Evolutionary conservation across 2,329 filamentous ascomycete species (phyloP), one percentile per base, ranked within the genome.

Genomic region (Tolypocladium pustulatum): DNA sequence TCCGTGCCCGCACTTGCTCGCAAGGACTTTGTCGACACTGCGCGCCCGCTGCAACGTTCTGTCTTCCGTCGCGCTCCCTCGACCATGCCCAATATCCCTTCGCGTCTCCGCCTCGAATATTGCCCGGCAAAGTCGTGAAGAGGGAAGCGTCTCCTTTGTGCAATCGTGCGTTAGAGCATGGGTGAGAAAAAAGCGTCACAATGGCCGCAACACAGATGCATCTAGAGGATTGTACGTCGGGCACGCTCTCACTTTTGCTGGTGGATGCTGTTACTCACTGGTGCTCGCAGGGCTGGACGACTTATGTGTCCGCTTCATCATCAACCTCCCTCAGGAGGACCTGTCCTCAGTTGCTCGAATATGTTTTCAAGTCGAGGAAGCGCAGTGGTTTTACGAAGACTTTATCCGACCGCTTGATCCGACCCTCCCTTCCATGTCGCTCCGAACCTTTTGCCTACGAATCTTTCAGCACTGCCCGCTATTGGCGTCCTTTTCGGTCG

Each of bases 381-480:
- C 94, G 67, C 95, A 99, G 85, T 99, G 94, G 94, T 99, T 96
- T 76, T 99, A 99, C 83, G 94, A 99, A 79, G 94, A 99, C 75
- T 99, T 99, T 71, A 91, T 99, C 72, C 90, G 94, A 54, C 92
- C 93, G 43, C 80, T 94, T 63, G 89, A 97, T 73, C 87, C 91
- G 57, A 82, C 82, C 43, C 81, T 99, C 13, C 94, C 94, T 5
- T 91, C 89, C 58, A 88, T 97, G 80, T 85, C 86, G 53, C 81
- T 99, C 38, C 87, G 90, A 65, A 86, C 81, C 56, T 99, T 99
- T 74, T 93, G 90, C 67, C 80, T 96, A 60, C 85, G 88, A 65
- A 95, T 99, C 66, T 97, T 97, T 72, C 87, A 92, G 66, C 93
- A 97, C 70, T 97, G 93, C 66, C 94, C 94, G 37, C 80, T 97